Percentiles rank a stretch among this genome's conserved stretches.
Evolutionary conservation across 352 stramenopile genomes (phyloP).

Genomic region (Globisporangium radiosum): DNA sequence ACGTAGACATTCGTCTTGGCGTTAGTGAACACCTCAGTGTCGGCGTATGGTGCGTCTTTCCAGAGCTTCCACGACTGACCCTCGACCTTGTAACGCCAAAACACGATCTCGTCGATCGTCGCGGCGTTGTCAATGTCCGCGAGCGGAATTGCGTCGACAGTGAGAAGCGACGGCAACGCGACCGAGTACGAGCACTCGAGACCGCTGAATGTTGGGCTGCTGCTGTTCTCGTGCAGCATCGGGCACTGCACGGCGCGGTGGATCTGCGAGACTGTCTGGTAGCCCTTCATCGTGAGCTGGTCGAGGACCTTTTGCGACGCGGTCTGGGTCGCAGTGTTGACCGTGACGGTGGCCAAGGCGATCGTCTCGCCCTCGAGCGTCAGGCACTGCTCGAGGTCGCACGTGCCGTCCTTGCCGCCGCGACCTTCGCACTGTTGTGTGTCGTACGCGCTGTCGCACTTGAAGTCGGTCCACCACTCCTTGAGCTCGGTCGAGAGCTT

Average conservation of each 20-base stretch:
- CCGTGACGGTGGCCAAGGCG: slow-evolving; percentile 20
- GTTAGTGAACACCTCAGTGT: slow-evolving; percentile 26
- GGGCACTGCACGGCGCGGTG: slow-evolving; percentile 51
- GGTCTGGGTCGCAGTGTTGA: slow-evolving; percentile 19
- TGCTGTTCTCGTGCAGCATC: slow-evolving; percentile 17
- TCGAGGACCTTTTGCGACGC: slow-evolving; percentile 33
- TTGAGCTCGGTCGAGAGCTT: slow-evolving; percentile 35
- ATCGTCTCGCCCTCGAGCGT: slow-evolving; percentile 44
- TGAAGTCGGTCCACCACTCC: slow-evolving; percentile 66
- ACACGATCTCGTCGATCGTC: slow-evolving; percentile 27
- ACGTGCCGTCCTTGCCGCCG: slow-evolving; percentile 11
- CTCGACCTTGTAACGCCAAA: slow-evolving; percentile 55
- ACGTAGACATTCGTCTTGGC: slow-evolving; percentile 41
- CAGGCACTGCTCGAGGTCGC: slow-evolving; percentile 50
- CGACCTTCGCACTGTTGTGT: slow-evolving; percentile 25
- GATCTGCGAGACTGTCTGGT: slow-evolving; percentile 52
- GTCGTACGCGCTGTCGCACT: slow-evolving; percentile 44
- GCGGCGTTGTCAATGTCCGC: slow-evolving; percentile 13
- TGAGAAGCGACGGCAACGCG: slow-evolving; percentile 32
- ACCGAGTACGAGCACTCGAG: slow-evolving; percentile 28
- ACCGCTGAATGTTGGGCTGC: slow-evolving; percentile 5
- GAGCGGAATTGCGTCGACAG: slow-evolving; percentile 13
- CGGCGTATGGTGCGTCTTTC: slow-evolving; percentile 10
- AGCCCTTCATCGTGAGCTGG: slow-evolving; percentile 26
- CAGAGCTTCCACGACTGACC: slow-evolving; percentile 26